phyloP scores from a whole-genome alignment of 129 eudicot species.

The Apium graveolens region DNA sequence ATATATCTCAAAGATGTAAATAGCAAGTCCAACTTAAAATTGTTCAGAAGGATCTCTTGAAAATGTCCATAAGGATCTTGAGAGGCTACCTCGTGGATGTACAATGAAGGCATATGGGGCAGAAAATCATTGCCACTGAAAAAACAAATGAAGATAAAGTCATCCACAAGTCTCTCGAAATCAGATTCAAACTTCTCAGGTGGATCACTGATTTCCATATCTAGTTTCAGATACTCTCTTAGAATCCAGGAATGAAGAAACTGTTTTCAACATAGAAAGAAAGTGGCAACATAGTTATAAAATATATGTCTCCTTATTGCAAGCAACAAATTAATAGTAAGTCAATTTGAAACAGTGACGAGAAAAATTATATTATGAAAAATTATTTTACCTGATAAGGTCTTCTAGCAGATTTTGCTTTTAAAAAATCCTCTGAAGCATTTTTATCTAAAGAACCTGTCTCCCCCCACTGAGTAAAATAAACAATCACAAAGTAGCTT shows the following conservation, averaged over 20 bases:
- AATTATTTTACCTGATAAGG: slow-evolving; percentile 24
- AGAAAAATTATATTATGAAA: not conserved
- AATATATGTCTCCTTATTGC: not conserved
- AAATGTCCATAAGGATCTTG: no score
- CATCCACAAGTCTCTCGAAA: slow-evolving; percentile 44
- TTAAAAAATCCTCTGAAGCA: not conserved
- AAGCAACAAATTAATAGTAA: not conserved
- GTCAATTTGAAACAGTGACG: not conserved
- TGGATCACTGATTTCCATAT: slow-evolving; percentile 18
- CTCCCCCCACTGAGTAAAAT: not conserved
- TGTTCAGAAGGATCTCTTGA: not conserved
- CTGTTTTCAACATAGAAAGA: slow-evolving; percentile 21
- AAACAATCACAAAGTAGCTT: not conserved
- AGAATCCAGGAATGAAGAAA: slow-evolving; percentile 56
- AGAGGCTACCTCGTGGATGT: slow-evolving; percentile 48
- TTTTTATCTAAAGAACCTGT: not conserved
- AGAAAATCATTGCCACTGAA: slow-evolving; percentile 65
- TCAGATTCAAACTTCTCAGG: slow-evolving; percentile 36
- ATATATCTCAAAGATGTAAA: not conserved
- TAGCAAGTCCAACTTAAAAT: not conserved
- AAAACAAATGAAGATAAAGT: slow-evolving; percentile 54
- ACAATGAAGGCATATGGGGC: slow-evolving; percentile 58
- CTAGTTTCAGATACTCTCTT: slow-evolving; percentile 46
- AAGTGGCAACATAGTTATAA: not conserved
- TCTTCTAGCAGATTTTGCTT: slow-evolving; percentile 16